Evolutionary conservation across 805 yeast species (phyloP).

Genomic region (Groenewaldozyma tartarivorans): DNA sequence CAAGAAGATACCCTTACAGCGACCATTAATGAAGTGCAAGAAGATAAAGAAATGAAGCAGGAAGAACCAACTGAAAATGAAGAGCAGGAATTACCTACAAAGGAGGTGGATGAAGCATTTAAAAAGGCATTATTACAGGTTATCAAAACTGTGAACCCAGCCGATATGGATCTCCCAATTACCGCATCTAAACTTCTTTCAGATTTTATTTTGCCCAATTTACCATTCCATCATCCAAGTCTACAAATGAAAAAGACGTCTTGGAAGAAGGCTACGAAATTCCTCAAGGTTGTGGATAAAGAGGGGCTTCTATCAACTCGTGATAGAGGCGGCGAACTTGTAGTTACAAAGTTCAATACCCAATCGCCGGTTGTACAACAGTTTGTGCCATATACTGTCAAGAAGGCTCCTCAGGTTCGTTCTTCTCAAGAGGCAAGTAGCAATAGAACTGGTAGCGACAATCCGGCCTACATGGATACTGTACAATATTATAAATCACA

Average conservation of each 20-base stretch:
- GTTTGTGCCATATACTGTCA: constrained; percentile 56
- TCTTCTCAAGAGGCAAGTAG: not conserved
- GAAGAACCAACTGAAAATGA: constrained; percentile 5
- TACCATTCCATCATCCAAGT: constrained; percentile 42
- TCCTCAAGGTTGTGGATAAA: constrained; percentile 79
- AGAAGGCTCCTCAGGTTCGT: constrained; percentile 15
- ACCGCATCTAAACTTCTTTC: constrained; percentile 69
- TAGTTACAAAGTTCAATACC: constrained; percentile 42
- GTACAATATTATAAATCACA: constrained; percentile 24
- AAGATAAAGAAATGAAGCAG: constrained; percentile 2
- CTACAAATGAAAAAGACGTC: constrained; percentile 58
- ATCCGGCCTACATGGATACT: not conserved
- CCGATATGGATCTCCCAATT: constrained; percentile 50
- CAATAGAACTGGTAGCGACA: not conserved
- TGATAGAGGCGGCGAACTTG: constrained; percentile 78
- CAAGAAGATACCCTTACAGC: not conserved
- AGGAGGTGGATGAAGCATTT: constrained; percentile 62
- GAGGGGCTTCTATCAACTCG: constrained; percentile 55
- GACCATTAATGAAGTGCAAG: not conserved
- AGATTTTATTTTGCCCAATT: constrained; percentile 52
- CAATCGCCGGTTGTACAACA: constrained; percentile 41
- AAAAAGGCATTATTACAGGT: constrained; percentile 62
- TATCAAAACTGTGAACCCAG: constrained; percentile 34
- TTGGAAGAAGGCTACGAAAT: constrained; percentile 85
- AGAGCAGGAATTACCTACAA: constrained; percentile 8